phyloP scores from a whole-genome alignment of 805 yeast species.

The Monosporozyma unispora region DNA sequence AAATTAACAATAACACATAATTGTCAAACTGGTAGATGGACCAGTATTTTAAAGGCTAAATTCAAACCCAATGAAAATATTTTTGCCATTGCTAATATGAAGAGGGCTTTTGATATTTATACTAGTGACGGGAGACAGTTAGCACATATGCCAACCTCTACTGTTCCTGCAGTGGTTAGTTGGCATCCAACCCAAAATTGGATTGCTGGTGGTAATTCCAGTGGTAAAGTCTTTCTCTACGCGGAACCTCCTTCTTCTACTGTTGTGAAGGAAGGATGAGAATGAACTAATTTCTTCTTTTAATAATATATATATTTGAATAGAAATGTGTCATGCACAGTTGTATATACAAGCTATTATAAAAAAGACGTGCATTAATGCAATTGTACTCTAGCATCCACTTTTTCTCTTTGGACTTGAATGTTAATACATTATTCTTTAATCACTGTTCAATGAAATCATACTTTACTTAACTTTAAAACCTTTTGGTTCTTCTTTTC shows the following conservation, averaged over 20 bases:
- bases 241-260: constrained; percentile 9
- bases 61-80: constrained; percentile 76
- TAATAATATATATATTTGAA: neutral
- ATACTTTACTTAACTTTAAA: too few relatives aligned
- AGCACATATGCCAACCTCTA: constrained; percentile 72
- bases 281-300: neutral
- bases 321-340: neutral
- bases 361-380: neutral
- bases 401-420: too few relatives aligned
- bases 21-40: constrained; percentile 97
- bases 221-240: constrained; percentile 69
- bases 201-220: constrained; percentile 90
- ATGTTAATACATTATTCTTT: too few relatives aligned
- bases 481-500: too few relatives aligned
- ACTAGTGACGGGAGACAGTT: constrained; percentile 66
- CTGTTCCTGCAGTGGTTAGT: constrained; percentile 84
- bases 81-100: constrained; percentile 91
- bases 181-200: constrained; percentile 85
- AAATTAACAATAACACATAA: constrained; percentile 65
- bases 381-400: too few relatives aligned
- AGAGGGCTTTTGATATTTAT: constrained; percentile 74
- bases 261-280: neutral
- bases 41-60: constrained; percentile 75
- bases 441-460: too few relatives aligned
- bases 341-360: neutral